These are phyloP conservation scores for Rhizophagus prolifer DNA, from an alignment of 192 early-diverging fungal genomes.

Conservation along the genomic window DNA sequence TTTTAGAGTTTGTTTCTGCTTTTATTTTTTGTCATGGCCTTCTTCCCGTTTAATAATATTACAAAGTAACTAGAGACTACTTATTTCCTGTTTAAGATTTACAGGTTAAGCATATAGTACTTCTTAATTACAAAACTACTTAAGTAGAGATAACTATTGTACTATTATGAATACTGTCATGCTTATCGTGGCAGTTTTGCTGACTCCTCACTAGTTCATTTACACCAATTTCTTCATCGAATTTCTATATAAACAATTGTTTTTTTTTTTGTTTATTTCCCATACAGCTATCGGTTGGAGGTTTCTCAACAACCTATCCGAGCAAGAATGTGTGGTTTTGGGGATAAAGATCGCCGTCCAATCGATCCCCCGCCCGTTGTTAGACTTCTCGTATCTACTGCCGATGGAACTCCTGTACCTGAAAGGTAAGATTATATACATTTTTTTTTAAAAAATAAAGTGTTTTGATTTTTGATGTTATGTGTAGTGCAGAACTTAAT, in stretches of 20 bases:
- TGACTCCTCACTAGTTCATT: background rate
- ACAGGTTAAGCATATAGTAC: background rate
- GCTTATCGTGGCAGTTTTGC: background rate
- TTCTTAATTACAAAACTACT: background rate
- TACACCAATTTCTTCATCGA: background rate
- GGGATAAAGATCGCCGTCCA: constrained; percentile 62
- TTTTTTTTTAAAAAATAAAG: too few relatives aligned
- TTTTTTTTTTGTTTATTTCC: background rate
- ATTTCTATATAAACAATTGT: background rate
- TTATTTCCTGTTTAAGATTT: background rate
- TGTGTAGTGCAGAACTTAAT: background rate
- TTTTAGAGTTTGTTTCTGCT: background rate
- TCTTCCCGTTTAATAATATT: background rate
- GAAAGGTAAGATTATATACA: constrained; percentile 26
- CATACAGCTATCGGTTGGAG: constrained; percentile 47
- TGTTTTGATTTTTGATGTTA: too few relatives aligned
- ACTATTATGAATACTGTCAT: background rate
- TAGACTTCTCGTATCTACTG: constrained; percentile 46
- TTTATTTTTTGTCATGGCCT: background rate
- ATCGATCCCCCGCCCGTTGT: constrained; percentile 64
- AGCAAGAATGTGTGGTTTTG: constrained; percentile 70
- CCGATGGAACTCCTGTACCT: constrained; percentile 26
- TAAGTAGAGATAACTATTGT: background rate
- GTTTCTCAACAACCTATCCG: constrained; percentile 65
- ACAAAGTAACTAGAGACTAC: background rate